phyloP scores from a whole-genome alignment of 2,329 filamentous ascomycete species.

The Basipetospora chlamydospora region DNA sequence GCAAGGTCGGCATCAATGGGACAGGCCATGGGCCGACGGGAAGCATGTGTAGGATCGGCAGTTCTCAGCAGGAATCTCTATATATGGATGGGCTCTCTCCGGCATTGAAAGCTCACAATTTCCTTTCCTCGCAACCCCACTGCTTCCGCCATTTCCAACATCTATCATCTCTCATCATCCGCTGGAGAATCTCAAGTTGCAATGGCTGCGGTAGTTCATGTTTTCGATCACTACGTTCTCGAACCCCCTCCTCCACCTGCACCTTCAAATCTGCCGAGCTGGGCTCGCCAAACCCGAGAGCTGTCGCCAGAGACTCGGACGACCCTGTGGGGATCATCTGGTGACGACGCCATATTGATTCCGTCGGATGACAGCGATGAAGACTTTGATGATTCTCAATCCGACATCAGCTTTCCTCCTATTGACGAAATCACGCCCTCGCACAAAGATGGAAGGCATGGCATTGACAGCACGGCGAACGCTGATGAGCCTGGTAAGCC shows the following conservation, averaged over 20 bases:
- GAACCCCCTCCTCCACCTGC: neutral
- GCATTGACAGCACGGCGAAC: neutral
- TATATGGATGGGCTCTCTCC: neutral
- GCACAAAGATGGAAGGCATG: neutral
- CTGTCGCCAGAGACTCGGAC: neutral
- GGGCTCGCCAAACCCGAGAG: neutral
- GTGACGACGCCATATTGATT: neutral
- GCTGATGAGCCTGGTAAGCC: neutral
- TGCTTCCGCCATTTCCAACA: neutral
- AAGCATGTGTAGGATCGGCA: neutral
- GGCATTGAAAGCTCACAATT: neutral
- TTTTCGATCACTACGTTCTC: neutral
- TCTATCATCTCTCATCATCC: neutral
- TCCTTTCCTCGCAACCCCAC: neutral
- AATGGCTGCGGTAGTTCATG: neutral
- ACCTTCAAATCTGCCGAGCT: neutral
- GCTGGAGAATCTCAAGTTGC: neutral
- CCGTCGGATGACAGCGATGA: neutral
- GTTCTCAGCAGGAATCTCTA: neutral
- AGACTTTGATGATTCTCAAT: neutral
- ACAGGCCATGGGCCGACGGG: neutral
- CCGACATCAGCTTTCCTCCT: neutral
- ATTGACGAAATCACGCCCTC: neutral
- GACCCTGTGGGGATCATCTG: neutral
- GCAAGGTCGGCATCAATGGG: neutral